These are phyloP conservation scores for Fomitopsis palustris DNA, from an alignment of 1,284 basidiomycete species.

Conservation along the genomic window DNA sequence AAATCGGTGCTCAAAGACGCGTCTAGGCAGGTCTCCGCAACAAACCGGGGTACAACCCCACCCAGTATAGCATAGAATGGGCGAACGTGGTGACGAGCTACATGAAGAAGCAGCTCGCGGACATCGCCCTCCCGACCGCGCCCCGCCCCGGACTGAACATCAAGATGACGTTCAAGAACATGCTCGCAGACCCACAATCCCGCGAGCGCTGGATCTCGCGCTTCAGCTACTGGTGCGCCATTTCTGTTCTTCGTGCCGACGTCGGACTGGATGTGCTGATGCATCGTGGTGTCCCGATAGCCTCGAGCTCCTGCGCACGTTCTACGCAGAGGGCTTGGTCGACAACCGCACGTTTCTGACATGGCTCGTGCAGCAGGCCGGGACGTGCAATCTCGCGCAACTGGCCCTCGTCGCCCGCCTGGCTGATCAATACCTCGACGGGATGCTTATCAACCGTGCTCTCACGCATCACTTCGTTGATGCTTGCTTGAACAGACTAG, in stretches of 20 bases:
- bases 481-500: slow-evolving; percentile 60
- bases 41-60: slow-evolving; percentile 71
- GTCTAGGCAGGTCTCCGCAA: slow-evolving; percentile 65
- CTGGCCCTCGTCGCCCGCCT: slow-evolving; percentile 78
- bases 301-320: slow-evolving; percentile 69
- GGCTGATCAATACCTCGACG: slow-evolving; percentile 76
- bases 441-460: slow-evolving; percentile 64
- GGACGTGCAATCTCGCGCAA: slow-evolving; percentile 78
- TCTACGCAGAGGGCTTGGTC: slow-evolving; percentile 80
- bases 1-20: neutral
- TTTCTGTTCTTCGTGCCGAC: neutral
- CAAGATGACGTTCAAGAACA: slow-evolving; percentile 76
- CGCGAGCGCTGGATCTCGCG: slow-evolving; percentile 78
- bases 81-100: slow-evolving; percentile 85
- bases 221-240: slow-evolving; percentile 72
- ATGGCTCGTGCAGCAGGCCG: slow-evolving; percentile 84
- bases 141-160: slow-evolving; percentile 70
- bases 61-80: slow-evolving; percentile 89
- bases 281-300: slow-evolving; percentile 34
- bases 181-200: slow-evolving; percentile 65
- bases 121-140: slow-evolving; percentile 81
- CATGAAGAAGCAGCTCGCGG: slow-evolving; percentile 84
- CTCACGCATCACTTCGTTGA: slow-evolving; percentile 66
- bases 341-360: slow-evolving; percentile 77
- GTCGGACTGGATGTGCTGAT: slow-evolving; percentile 3